These are phyloP conservation scores for Hypomontagnella submonticulosa DNA, from an alignment of 495 filamentous ascomycete genomes.

Conservation along the genomic window DNA sequence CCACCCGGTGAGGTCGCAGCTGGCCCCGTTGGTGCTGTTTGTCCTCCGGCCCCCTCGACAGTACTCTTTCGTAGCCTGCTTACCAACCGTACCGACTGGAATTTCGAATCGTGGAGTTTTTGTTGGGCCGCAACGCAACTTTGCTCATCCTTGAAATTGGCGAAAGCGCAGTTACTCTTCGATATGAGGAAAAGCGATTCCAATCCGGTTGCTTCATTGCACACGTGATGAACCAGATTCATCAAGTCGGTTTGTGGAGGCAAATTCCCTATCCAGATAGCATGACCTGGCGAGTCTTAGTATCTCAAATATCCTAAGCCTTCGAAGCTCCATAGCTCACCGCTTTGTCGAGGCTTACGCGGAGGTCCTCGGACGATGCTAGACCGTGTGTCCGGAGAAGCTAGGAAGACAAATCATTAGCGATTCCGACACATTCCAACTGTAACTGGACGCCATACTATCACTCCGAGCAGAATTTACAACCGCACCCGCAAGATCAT, in stretches of 20 bases:
- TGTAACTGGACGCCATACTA: slow-evolving; percentile 30
- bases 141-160: slow-evolving; percentile 89
- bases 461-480: slow-evolving; percentile 27
- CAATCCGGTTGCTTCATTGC: slow-evolving; percentile 81
- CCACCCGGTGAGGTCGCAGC: slow-evolving; percentile 49
- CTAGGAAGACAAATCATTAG: slow-evolving; percentile 43
- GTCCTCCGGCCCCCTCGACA: slow-evolving; percentile 59
- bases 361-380: slow-evolving; percentile 84
- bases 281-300: slow-evolving; percentile 70
- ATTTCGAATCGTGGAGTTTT: slow-evolving; percentile 91
- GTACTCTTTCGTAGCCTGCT: slow-evolving; percentile 81
- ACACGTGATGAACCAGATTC: slow-evolving; percentile 90
- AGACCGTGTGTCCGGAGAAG: slow-evolving; percentile 46
- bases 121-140: slow-evolving; percentile 81
- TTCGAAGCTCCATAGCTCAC: slow-evolving; percentile 45
- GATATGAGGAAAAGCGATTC: slow-evolving; percentile 95
- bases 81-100: slow-evolving; percentile 90
- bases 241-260: slow-evolving; percentile 82
- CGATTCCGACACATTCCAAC: slow-evolving; percentile 10
- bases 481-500: slow-evolving; percentile 19
- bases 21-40: slow-evolving; percentile 65
- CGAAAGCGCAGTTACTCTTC: slow-evolving; percentile 97
- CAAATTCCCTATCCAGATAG: slow-evolving; percentile 96
- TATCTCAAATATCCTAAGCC: slow-evolving; percentile 1
- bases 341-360: slow-evolving; percentile 85